Conservation (phyloP, 768 basidiomycete species). For the Gymnopilus junonius region DNA sequence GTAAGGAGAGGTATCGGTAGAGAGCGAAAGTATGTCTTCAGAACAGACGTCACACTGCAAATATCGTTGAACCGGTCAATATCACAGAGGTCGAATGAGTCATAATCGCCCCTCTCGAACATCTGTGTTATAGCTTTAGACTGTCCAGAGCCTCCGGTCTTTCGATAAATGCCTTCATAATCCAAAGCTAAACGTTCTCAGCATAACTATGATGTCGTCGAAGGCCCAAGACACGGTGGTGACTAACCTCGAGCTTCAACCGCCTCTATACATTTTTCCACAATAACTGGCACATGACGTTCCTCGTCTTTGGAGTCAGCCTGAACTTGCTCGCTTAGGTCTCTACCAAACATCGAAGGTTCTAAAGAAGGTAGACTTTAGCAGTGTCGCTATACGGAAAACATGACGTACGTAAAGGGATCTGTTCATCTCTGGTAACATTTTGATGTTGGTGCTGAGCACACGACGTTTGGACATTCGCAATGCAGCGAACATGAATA, state of each 20-base stretch:
- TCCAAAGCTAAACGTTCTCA: slow-evolving; percentile 70
- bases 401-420: slow-evolving; percentile 41
- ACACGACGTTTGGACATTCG: slow-evolving; percentile 70
- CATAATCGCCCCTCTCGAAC: slow-evolving; percentile 92
- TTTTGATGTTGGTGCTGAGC: slow-evolving; percentile 57
- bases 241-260: slow-evolving; percentile 83
- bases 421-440: slow-evolving; percentile 36
- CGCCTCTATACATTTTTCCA: slow-evolving; percentile 95
- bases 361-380: slow-evolving; percentile 43
- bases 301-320: slow-evolving; percentile 64
- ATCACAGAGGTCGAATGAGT: slow-evolving; percentile 87
- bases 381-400: background rate
- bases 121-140: slow-evolving; percentile 92
- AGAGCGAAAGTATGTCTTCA: slow-evolving; percentile 96
- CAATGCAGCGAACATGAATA: slow-evolving; percentile 86
- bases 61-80: slow-evolving; percentile 95
- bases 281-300: slow-evolving; percentile 80
- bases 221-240: background rate
- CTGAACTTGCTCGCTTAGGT: slow-evolving; percentile 82
- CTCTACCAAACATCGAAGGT: slow-evolving; percentile 92
- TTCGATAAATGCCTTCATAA: slow-evolving; percentile 98
- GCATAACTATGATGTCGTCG: background rate
- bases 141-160: slow-evolving; percentile 92
- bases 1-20: slow-evolving; percentile 91
- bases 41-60: slow-evolving; percentile 92